A percentile compares a stretch with the other conserved stretches of the same genome.
These are phyloP conservation scores for Copromyces sp. DNA, from an alignment of 495 filamentous ascomycete species.

Conservation along the genomic window DNA sequence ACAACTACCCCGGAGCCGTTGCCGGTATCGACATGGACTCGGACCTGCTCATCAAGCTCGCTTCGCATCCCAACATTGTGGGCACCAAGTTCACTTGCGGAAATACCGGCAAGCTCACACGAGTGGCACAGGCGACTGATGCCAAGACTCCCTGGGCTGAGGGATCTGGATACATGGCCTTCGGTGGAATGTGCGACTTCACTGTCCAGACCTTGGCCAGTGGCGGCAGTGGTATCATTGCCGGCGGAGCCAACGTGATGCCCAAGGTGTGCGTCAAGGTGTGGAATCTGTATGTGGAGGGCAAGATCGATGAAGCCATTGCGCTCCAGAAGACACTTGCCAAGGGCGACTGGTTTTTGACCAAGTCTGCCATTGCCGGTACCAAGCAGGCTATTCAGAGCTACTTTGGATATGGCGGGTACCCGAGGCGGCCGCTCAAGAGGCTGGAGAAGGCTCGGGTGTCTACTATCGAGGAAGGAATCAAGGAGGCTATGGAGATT, in stretches of 20 bases:
- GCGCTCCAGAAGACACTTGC: conserved; percentile 61
- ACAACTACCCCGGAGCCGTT: conserved; percentile 88
- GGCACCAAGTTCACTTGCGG: conserved; percentile 90
- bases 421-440: conserved; percentile 62
- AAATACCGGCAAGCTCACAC: conserved; percentile 79
- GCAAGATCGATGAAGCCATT: conserved; percentile 63
- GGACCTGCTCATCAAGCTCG: conserved; percentile 73
- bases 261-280: conserved; percentile 73
- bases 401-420: conserved; percentile 79
- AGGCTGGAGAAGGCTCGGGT: conserved; percentile 51
- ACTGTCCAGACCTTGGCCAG: conserved; percentile 70
- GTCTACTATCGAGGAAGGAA: conserved; percentile 55
- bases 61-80: conserved; percentile 71
- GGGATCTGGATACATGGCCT: conserved; percentile 70
- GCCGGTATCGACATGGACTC: conserved; percentile 90
- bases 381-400: conserved; percentile 77
- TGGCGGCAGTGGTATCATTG: conserved; percentile 77
- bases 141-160: conserved; percentile 57
- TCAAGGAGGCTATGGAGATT: conserved; percentile 56
- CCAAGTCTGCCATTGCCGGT: conserved; percentile 75
- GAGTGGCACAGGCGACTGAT: conserved; percentile 66
- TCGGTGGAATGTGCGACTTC: conserved; percentile 84
- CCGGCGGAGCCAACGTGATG: conserved; percentile 77
- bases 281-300: conserved; percentile 68
- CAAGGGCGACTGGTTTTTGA: conserved; percentile 76